phyloP scores from a whole-genome alignment of 1,284 basidiomycete species.

The Lentinula novae-zelandiae region DNA sequence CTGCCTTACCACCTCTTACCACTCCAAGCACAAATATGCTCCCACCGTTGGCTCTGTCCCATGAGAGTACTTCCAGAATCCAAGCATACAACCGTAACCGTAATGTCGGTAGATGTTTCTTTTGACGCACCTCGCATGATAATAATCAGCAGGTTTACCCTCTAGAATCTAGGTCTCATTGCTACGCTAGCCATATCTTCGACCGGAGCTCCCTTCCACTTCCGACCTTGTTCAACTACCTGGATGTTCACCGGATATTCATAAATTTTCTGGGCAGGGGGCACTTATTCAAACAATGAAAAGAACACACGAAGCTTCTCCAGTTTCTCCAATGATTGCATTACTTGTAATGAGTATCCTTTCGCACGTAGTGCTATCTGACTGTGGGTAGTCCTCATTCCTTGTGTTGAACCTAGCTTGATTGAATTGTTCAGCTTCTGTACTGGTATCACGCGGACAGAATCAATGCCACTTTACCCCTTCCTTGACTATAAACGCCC shows the following conservation, averaged over 20 bases:
- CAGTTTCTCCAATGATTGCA: background rate
- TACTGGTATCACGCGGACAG: background rate
- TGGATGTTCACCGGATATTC: background rate
- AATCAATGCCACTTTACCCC: background rate
- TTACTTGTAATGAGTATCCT: background rate
- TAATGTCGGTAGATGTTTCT: too few species aligned
- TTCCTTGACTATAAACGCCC: background rate
- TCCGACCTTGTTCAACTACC: background rate
- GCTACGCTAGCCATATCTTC: too few species aligned
- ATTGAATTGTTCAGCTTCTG: background rate
- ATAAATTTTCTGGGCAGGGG: background rate
- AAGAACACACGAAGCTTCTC: background rate
- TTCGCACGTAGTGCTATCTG: background rate
- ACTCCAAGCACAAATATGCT: too few species aligned
- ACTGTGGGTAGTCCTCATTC: too few species aligned
- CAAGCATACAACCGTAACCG: too few species aligned
- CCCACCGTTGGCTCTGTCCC: too few species aligned
- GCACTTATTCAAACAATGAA: background rate
- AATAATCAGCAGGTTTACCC: too few species aligned
- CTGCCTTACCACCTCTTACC: too few species aligned
- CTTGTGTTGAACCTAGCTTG: background rate
- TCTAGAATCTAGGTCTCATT: too few species aligned
- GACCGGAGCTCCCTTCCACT: too few species aligned
- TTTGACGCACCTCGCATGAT: too few species aligned
- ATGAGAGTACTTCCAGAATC: too few species aligned